Evolutionary conservation across 129 eudicot species (phyloP).

Genomic region (Flaveria bidentis): DNA sequence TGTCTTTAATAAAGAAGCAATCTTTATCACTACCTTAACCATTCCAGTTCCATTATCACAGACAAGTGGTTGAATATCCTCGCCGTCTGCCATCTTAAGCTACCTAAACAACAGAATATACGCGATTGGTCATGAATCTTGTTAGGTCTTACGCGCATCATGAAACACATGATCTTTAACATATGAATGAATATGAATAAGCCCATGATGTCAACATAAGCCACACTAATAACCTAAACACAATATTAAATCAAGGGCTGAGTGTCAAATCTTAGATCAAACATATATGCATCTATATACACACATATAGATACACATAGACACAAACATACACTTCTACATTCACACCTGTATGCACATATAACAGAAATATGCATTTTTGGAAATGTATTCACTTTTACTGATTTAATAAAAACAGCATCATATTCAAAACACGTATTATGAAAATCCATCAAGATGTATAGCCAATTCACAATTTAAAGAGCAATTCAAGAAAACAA

Average conservation of each 20-base stretch:
- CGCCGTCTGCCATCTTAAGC: conserved; percentile 22
- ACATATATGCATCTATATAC: not conserved
- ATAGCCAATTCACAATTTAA: not conserved
- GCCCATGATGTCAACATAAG: not conserved
- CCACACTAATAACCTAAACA: not conserved
- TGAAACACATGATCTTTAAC: conserved; percentile 5
- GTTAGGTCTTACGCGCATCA: not conserved
- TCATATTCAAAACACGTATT: not conserved
- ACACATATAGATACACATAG: not conserved
- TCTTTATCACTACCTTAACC: conserved; percentile 12
- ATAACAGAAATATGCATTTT: not conserved
- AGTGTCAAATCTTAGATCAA: not conserved
- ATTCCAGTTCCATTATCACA: conserved; percentile 22
- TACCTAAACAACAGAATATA: not conserved
- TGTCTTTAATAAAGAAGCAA: not conserved
- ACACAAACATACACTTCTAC: not conserved
- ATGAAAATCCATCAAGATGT: not conserved
- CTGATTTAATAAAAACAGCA: not conserved
- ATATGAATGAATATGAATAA: not conserved
- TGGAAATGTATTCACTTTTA: conserved; percentile 3
- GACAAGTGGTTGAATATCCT: conserved; percentile 22
- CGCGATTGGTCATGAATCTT: not conserved
- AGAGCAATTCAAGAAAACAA: not conserved
- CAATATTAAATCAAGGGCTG: not conserved
- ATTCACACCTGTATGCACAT: not conserved